Conservation (phyloP, 164 flowering plant genomes). For the Stephania cephalantha region DNA sequence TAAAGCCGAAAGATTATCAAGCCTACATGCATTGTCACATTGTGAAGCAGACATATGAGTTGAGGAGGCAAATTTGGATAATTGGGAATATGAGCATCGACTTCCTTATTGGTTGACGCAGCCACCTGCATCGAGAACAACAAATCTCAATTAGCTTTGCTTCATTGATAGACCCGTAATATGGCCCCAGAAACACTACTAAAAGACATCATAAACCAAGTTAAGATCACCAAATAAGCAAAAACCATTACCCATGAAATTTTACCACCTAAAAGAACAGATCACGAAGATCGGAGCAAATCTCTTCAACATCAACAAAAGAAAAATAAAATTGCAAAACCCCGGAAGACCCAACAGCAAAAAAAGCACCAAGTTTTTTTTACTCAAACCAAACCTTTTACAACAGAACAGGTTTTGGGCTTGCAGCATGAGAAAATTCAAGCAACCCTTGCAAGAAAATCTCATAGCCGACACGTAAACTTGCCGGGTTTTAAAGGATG, state of each 20-base stretch:
- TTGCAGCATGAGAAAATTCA: too few relatives aligned
- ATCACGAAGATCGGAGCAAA: neutral
- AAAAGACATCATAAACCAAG: neutral
- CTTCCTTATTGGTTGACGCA: slow-evolving; percentile 83
- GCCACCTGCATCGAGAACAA: slow-evolving; percentile 46
- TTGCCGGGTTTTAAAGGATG: neutral
- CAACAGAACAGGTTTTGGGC: neutral
- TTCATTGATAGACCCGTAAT: neutral
- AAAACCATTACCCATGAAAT: neutral
- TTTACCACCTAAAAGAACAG: neutral
- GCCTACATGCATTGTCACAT: slow-evolving; percentile 91
- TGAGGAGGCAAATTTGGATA: slow-evolving; percentile 89
- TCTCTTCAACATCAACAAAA: neutral
- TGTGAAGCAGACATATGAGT: slow-evolving; percentile 84
- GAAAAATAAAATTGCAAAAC: neutral
- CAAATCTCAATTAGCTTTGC: neutral
- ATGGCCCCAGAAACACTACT: neutral
- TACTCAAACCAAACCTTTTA: neutral
- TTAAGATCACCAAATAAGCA: neutral
- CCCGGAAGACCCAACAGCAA: neutral
- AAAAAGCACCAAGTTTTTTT: neutral
- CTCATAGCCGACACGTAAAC: neutral
- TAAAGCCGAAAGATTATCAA: neutral
- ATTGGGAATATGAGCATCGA: slow-evolving; percentile 83
- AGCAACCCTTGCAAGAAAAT: neutral